phyloP scores from a whole-genome alignment of 1,139 yeast species.

The Saccharomyces hybrid region DNA sequence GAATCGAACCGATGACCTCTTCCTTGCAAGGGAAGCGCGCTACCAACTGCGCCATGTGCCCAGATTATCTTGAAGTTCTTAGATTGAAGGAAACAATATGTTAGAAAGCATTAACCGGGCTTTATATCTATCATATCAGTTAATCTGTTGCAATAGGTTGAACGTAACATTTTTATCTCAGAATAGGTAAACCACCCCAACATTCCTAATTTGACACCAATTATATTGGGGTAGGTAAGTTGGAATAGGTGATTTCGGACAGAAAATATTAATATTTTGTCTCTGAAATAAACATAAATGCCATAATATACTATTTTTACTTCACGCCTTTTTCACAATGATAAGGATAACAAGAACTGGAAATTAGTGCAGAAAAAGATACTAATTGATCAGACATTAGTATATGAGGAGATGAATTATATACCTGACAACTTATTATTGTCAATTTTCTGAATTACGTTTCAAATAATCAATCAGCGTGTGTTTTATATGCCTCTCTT shows the following conservation, averaged over 20 bases:
- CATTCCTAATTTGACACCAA: not conserved
- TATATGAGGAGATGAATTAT: too few relatives aligned
- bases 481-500: too few relatives aligned
- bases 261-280: not conserved
- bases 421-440: not conserved
- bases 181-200: too few relatives aligned
- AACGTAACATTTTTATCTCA: not conserved
- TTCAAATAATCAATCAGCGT: too few relatives aligned
- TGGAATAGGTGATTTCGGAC: not conserved
- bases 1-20: constrained; percentile 77
- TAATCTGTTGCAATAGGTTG: not conserved
- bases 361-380: not conserved
- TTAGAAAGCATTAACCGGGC: not conserved
- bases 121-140: not conserved
- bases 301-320: not conserved
- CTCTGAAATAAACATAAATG: not conserved
- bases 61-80: constrained; percentile 21
- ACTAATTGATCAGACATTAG: not conserved
- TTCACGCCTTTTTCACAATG: not conserved
- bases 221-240: too few relatives aligned
- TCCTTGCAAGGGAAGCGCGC: constrained; percentile 80
- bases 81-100: not conserved
- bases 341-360: not conserved
- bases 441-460: not conserved
- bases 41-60: constrained; percentile 86